Evolutionary conservation across 2,329 filamentous ascomycete species (phyloP), one percentile per base, ranked within the genome.

Genomic region (Botrytis galanthina): DNA sequence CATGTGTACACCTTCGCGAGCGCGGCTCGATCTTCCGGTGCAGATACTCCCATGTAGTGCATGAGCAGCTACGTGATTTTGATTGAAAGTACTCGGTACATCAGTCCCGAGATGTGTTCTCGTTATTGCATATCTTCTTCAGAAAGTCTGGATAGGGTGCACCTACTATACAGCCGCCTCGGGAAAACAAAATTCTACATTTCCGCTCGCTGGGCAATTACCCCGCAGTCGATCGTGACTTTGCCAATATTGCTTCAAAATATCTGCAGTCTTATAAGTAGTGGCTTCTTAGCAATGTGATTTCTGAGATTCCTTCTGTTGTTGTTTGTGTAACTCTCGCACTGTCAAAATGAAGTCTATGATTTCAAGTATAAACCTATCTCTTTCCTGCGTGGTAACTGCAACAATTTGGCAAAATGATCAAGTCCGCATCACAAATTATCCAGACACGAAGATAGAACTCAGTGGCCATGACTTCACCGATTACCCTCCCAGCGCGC

Each of bases 401-500:
- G 74, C 78, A n/a, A 79, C 77, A 20, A 80, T 80, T n/a, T 72
- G 75, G 26, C 76, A 80, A 66, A 80, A 80, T 74, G 76, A 75
- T 29, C 84, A 85, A 76, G 80, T 83, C 16, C 81, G 83, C 37
- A 77, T 79, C 39, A 84, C 83, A 0, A 75, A 84, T 75, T 86
- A 83, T 68, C 81, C 82, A 1, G 78, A 84, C 73, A 86, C 84
- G 16, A 78, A 79, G 44, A 79, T 85, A 67, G 78, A 84, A 62
- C 74, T 77, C 3, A 77, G 79, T 16, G 74, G 75, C 26, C 81
- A 82, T 64, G 82, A 83, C 48, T 86, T 85, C 82, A 83, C 80
- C 44, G 86, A 83, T 1, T 90, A 88, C 75, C 81, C 82, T 6
- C 83, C 87, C 6, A 83, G 86, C 78, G 84, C 86, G 2, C 80